Conservation (phyloP, 345 rosid genomes). For the Melaleuca quinquenervia region DNA sequence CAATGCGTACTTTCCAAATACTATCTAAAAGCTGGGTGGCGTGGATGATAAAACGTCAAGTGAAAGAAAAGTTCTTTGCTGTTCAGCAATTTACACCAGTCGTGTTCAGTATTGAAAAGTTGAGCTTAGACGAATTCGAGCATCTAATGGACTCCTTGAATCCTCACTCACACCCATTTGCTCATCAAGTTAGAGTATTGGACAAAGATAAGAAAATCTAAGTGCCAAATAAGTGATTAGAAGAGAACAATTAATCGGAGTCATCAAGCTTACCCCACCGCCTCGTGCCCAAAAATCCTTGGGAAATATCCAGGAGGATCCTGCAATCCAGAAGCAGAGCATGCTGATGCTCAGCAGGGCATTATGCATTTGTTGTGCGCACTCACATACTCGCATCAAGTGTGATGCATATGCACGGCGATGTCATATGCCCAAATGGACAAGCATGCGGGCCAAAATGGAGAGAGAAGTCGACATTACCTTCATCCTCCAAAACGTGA, state of each 20-base stretch:
- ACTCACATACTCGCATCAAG: too few relatives aligned
- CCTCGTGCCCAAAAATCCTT: conserved; percentile 84
- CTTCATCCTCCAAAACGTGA: conserved; percentile 68
- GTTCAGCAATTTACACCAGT: neutral
- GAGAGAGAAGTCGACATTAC: conserved; percentile 6
- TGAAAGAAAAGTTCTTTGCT: neutral
- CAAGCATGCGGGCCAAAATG: neutral
- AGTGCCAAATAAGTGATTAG: neutral
- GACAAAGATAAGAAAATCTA: neutral
- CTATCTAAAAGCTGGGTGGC: rapidly evolving
- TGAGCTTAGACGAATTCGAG: neutral
- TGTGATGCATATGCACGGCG: neutral
- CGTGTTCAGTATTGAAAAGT: neutral
- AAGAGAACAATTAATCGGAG: neutral
- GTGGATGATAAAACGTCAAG: neutral
- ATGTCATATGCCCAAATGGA: neutral
- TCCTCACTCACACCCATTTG: neutral
- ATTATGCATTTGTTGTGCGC: too few relatives aligned
- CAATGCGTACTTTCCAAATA: neutral
- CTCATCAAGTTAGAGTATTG: neutral
- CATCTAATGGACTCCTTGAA: neutral
- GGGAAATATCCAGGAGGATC: conserved; percentile 67
- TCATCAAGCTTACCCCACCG: conserved; percentile 54
- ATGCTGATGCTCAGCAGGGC: neutral
- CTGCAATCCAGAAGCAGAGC: conserved; percentile 12